Evolutionary conservation across 495 filamentous ascomycete species (phyloP), one percentile per base, ranked within the genome.

Genomic region (Pyrenula aspistea): DNA sequence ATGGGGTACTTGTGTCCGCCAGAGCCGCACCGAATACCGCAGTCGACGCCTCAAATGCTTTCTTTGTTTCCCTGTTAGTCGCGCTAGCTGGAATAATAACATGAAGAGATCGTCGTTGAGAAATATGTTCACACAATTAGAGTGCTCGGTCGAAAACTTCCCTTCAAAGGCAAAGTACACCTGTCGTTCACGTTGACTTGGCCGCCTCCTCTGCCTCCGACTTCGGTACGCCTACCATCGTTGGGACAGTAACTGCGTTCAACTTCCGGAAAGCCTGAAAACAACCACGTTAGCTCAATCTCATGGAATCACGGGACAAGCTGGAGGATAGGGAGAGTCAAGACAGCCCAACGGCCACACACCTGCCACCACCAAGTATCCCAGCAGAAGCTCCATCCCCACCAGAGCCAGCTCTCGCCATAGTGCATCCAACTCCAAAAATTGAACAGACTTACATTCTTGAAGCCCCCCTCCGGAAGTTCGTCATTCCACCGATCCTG

Each of bases 401-500:
- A 74, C 25, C 65, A 72, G 2, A 42, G 59, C 69, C 71, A 74
- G 1, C 53, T 62, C 55, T 69, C 68, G 50, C 54, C 61, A 61
- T 68, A 71, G 59, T 68, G 57, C 22, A 63, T 55, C 72, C 69
- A 77, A 66, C 68, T 73, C 59, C 63, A 67, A 2, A 63, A 68
- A 54, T 56, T 68, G 24, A 65, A 59, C 36, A 73, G 60, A 74
- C 80, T 70, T 59, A 81, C 77, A 63, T 78, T 71, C 12, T 63
- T 65, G 56, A 81, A 64, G 0, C 60, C 55, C 1, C 74, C 68
- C 22, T 79, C 77, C 0, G 77, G 76, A 59, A 82, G 55, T 48
- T 77, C 68, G 8, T 73, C 77, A 62, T 77, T 68, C 81, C 81
- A 83, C 57, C 72, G 70, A 60, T 83, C 80, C 65, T 82, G 76